A percentile compares a stretch with the other conserved stretches of the same genome.
These are phyloP conservation scores for Candida silvicultrix DNA, from an alignment of 805 yeast species.

Conservation along the genomic window DNA sequence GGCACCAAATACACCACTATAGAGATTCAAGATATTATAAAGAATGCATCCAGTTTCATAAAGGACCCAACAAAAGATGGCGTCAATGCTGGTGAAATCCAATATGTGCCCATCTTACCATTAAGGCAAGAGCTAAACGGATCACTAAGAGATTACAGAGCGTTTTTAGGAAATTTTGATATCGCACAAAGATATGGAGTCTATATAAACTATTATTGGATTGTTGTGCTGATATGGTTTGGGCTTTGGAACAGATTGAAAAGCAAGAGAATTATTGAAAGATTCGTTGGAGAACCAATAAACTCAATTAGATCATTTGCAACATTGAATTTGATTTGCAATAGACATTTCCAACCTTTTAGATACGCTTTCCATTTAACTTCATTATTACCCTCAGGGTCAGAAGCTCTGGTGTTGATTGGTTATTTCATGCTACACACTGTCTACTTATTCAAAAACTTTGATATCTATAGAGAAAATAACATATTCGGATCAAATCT, in stretches of 20 bases:
- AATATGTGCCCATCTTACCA: constrained; percentile 13
- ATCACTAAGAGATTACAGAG: constrained; percentile 16
- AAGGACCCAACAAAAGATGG: constrained; percentile 1
- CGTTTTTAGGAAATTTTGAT: constrained; percentile 21
- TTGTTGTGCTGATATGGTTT: constrained; percentile 10
- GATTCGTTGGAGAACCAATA: constrained; percentile 7
- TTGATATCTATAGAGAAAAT: constrained; percentile 11
- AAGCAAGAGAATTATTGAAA: constrained; percentile 9
- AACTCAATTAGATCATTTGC: constrained; percentile 12
- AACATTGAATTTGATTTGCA: constrained; percentile 13
- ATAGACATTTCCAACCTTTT: constrained; percentile 18
- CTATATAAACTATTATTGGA: constrained; percentile 16
- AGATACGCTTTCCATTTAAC: constrained; percentile 6
- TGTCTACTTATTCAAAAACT: constrained; percentile 3
- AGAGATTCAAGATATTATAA: background rate
- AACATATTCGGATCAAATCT: constrained; percentile 13
- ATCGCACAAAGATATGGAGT: constrained; percentile 16
- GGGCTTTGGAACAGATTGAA: constrained; percentile 15
- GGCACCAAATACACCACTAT: too few relatives aligned
- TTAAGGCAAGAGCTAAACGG: constrained; percentile 2
- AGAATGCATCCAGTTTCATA: background rate
- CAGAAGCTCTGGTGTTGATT: constrained; percentile 23
- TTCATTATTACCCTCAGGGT: constrained; percentile 15
- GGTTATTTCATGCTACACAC: constrained; percentile 23
- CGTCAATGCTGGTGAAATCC: background rate